A percentile compares a stretch with the other conserved stretches of the same genome.
These are phyloP conservation scores for Linum tenue DNA, from an alignment of 345 rosid genomes.

Conservation along the genomic window DNA sequence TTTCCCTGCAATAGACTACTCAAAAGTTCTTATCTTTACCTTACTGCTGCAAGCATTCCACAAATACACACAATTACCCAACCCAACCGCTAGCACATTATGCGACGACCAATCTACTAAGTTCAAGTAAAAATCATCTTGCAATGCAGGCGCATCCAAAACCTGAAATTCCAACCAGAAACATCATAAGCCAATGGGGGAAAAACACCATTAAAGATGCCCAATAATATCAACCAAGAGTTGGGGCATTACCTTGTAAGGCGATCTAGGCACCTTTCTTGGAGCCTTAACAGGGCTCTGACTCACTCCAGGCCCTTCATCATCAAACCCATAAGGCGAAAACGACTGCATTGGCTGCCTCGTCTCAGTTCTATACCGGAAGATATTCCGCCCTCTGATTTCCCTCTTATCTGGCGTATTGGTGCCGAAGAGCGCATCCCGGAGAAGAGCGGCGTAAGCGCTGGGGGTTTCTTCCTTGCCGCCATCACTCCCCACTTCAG, in stretches of 20 bases:
- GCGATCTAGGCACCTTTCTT: slow-evolving; percentile 79
- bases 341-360: slow-evolving; percentile 52
- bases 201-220: not conserved
- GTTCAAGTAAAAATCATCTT: slow-evolving; percentile 97
- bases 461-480: slow-evolving; percentile 64
- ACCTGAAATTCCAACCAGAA: slow-evolving; percentile 35
- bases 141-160: slow-evolving; percentile 97
- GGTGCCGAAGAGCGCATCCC: slow-evolving; percentile 71
- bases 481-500: slow-evolving; percentile 27
- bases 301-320: slow-evolving; percentile 44
- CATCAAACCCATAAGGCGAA: slow-evolving; percentile 64
- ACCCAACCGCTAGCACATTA: slow-evolving; percentile 87
- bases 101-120: slow-evolving; percentile 97
- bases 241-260: slow-evolving; percentile 54
- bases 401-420: slow-evolving; percentile 69
- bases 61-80: slow-evolving; percentile 89
- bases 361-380: slow-evolving; percentile 81
- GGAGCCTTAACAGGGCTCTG: slow-evolving; percentile 65
- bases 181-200: not conserved
- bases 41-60: slow-evolving; percentile 99
- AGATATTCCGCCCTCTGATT: slow-evolving; percentile 45
- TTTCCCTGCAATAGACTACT: not conserved
- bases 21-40: slow-evolving; percentile 29
- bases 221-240: not conserved
- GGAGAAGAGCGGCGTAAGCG: slow-evolving; percentile 57